Evolutionary conservation across 345 rosid species (phyloP), one percentile per base, ranked within the genome.

Genomic region (Erodium maritimum): DNA sequence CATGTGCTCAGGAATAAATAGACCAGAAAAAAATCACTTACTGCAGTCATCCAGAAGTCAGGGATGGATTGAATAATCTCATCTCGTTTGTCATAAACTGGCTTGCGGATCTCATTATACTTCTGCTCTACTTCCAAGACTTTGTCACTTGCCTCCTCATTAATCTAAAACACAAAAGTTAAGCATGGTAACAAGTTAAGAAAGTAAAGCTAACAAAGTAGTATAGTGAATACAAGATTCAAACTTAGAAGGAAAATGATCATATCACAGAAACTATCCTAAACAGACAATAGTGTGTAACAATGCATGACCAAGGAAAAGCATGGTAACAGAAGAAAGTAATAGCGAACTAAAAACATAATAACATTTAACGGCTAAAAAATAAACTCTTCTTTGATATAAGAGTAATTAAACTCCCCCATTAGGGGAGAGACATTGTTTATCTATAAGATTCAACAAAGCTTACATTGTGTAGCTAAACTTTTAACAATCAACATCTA

Each of bases 21-120:
- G 52, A 34, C 1, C 20, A 56, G 29, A 56, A 60, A 60, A n/a
- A n/a, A n/a, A 70, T 16, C 33, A 75, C 90, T 86, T 58, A 91
- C 96, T 65, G 96, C 96, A 66, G 93, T 86, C 61, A 86, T 63
- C 96, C 96, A 91, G 73, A 91, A 91, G 70, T 88, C 95, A 1
- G 96, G 94, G 62, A 91, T 89, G 17, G 83, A 68, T 55, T 77
- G 79, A 63, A 91, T 89, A 61, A 83, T 74, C 16, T 83, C 94
- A 52, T 74, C 81, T 52, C 98, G 78, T 76, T 78, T 80, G 58
- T 88, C 91, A 73, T 91, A 91, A 8, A 91, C 85, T 20, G 96
- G 98, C 65, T 71, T 88, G 67, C 98, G 82, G 1, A 84, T 73
- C 73, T 68, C 95, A 55, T 82, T 91, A 54, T 83, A 91, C 58